phyloP scores from a whole-genome alignment of 1,284 basidiomycete genomes.

The Cutaneotrichosporon cavernicola region DNA sequence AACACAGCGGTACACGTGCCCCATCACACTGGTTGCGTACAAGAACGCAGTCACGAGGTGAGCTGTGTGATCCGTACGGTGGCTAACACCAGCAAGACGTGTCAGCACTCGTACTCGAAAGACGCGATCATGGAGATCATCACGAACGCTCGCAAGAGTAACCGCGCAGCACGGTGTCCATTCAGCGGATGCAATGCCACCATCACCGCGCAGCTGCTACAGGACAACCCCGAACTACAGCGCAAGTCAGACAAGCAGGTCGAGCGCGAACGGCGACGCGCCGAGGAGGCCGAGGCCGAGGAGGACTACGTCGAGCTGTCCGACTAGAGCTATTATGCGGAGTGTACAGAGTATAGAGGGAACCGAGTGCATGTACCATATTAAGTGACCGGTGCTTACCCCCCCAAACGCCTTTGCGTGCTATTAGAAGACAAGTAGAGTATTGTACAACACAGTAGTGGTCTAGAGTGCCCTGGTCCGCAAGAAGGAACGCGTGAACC shows the following conservation, averaged over 20 bases:
- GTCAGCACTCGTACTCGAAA: conserved; percentile 35
- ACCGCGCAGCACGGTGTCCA: conserved; percentile 2
- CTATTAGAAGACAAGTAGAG: conserved; percentile 3
- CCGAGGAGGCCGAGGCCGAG: conserved; percentile 13
- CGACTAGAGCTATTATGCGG: too few relatives aligned
- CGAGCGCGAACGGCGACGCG: conserved; percentile 4
- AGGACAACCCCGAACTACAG: conserved; percentile 15
- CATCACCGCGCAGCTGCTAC: conserved; percentile 4
- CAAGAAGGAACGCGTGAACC: conserved; percentile 17
- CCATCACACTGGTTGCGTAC: conserved; percentile 65
- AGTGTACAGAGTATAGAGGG: too few relatives aligned
- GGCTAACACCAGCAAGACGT: conserved; percentile 54
- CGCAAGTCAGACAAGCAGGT: conserved; percentile 11
- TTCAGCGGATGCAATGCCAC: conserved; percentile 8
- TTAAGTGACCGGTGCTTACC: not conserved
- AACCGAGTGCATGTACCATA: not conserved
- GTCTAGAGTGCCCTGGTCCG: not conserved
- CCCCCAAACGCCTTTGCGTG: not conserved
- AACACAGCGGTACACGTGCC: conserved; percentile 76
- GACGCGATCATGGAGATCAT: conserved; percentile 27
- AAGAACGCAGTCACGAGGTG: conserved; percentile 64
- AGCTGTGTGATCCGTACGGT: conserved; percentile 28
- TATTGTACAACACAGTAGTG: conserved; percentile 3
- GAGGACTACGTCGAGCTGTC: conserved; percentile 8
- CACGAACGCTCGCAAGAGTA: not conserved